These are phyloP conservation scores for Populus alba DNA, from an alignment of 345 rosid species.

Conservation along the genomic window DNA sequence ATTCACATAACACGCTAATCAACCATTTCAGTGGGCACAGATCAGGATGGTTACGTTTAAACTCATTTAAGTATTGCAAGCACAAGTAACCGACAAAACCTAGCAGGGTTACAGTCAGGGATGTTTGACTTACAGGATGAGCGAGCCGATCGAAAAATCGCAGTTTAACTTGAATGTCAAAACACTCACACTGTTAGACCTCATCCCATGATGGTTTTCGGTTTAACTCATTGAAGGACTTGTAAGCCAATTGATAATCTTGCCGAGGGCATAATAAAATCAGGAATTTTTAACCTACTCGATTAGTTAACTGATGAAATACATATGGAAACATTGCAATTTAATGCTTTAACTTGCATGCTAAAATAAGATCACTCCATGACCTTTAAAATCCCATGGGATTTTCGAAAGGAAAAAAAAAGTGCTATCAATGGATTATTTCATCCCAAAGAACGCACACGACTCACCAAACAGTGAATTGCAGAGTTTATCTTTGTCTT, in stretches of 20 bases:
- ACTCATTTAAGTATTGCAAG: no score
- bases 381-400: not conserved
- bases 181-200: no score
- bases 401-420: not conserved
- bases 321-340: not conserved
- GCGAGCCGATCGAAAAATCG: no score
- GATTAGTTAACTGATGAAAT: no score
- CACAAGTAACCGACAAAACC: no score
- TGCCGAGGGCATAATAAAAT: no score
- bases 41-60: no score
- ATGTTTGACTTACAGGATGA: no score
- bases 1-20: no score
- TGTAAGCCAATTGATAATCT: not conserved
- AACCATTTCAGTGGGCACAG: no score
- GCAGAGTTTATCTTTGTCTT: conserved; percentile 85
- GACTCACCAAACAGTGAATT: conserved; percentile 73
- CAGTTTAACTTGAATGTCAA: not conserved
- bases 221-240: not conserved
- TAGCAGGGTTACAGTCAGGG: no score
- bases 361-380: not conserved
- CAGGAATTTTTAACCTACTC: no score
- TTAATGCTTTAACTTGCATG: not conserved
- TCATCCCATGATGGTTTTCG: not conserved
- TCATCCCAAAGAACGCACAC: not conserved
- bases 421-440: not conserved